Conservation (phyloP, 2,329 filamentous ascomycete species). For the Ophiosphaerella herpotricha region DNA sequence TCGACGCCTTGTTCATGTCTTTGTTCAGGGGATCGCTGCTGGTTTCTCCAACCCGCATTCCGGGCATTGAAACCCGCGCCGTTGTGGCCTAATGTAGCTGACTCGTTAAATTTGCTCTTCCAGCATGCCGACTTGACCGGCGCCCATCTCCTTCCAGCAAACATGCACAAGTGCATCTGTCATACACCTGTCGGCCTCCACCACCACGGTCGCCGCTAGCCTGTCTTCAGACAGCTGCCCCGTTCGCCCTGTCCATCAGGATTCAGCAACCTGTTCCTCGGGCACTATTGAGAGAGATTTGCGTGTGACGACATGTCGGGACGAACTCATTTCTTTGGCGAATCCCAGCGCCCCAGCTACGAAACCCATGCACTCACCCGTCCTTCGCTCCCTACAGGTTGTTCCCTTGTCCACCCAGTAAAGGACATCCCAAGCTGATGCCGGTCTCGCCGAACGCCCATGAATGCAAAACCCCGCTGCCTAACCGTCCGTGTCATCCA, state of each 20-base stretch:
- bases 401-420: conserved; percentile 12
- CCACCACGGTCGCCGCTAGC: not conserved
- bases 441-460: conserved; percentile 41
- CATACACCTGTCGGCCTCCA: conserved; percentile 8
- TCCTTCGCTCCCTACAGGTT: conserved; percentile 6
- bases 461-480: conserved; percentile 24
- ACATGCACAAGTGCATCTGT: not conserved
- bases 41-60: too few species aligned
- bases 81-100: not conserved
- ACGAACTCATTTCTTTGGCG: conserved; percentile 18
- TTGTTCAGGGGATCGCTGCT: too few species aligned
- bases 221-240: not conserved
- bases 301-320: conserved; percentile 23
- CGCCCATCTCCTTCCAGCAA: conserved; percentile 8
- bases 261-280: conserved; percentile 7
- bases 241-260: conserved; percentile 5
- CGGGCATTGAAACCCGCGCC: too few species aligned
- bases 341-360: conserved; percentile 7
- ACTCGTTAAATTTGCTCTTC: conserved; percentile 5
- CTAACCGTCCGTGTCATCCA: conserved; percentile 3
- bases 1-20: too few species aligned
- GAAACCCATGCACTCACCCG: conserved; percentile 10
- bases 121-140: conserved; percentile 1
- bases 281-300: conserved; percentile 16
- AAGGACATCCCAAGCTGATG: conserved; percentile 14